Base-by-base conservation (phyloP, 805 yeast species). In the Pichia californica region DNA sequence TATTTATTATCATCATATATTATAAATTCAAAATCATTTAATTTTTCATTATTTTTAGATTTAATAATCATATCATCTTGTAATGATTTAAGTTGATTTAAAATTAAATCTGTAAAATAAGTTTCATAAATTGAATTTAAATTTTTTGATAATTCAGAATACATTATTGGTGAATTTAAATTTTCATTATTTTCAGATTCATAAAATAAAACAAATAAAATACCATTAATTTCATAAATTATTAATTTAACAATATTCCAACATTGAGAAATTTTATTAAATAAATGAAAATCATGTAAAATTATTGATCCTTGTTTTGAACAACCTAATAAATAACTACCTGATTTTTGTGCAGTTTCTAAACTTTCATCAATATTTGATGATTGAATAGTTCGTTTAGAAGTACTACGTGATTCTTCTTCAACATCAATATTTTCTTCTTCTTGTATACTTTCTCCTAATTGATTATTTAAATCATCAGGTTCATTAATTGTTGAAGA, bases 211-310 rank as follows among this genome's bases (percentile, higher is more conserved):
- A 49, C 40, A 35, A 61, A 59, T 30, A 62, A 29, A 10, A 58
- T 52, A 9, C 66, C 65, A 40, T 57, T 56, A 7, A 54, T 47
- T 46, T 62, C 66, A 37, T 63, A 63, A 2, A 62, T 41, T 7
- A 62, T 46, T 13, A 56, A 30, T 14, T 53, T 52, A 16, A 42
- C 47, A n/a, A 32, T 36, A 8, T 35, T 30, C 23, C 41, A 43
- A 5, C 36, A 23, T 3, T 33, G 43, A 8, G 30, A 28, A 1
- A 18, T 26, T 10, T 31, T 38, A 7, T 28, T 25, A 26, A 44
- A 46, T 18, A 55, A 19, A 31, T 40, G 33, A n/a, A 52, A 30
- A 23, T 47, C 43, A 23, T 54, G 52, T 5, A 47, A 31, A 3
- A 45, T 21, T 2, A 56, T 51, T 4, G 44, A 13, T 2, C 47